Percentiles rank a stretch among this genome's conserved stretches.
phyloP scores from a whole-genome alignment of 2,329 filamentous ascomycete species.

The Onygena corvina region DNA sequence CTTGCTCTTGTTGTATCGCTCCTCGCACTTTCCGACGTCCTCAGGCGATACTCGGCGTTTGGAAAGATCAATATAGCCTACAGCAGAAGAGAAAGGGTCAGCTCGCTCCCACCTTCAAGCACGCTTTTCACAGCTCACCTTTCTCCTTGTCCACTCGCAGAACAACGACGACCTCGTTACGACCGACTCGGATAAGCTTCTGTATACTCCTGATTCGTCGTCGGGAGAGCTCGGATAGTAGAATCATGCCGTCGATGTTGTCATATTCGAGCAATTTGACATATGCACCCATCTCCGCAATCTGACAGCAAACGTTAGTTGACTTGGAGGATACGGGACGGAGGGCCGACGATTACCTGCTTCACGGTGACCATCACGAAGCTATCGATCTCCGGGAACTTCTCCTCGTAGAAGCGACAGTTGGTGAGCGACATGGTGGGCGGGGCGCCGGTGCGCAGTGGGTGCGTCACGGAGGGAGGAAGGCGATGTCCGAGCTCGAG shows the following conservation, averaged over 20 bases:
- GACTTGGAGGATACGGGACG: not conserved
- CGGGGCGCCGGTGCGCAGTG: constrained; percentile 3
- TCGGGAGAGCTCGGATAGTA: constrained; percentile 92
- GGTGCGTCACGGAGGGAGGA: not conserved
- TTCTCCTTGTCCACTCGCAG: constrained; percentile 99
- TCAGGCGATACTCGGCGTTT: constrained; percentile 96
- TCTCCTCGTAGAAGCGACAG: constrained; percentile 95
- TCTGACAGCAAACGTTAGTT: constrained; percentile 42
- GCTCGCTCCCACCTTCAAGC: constrained; percentile 15
- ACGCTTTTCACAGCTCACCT: constrained; percentile 46
- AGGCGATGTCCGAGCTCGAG: not conserved
- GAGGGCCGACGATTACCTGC: constrained; percentile 59
- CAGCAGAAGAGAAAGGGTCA: not conserved
- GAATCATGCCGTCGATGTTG: constrained; percentile 99
- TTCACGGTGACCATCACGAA: constrained; percentile 99
- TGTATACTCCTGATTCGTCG: constrained; percentile 98
- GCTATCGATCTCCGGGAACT: constrained; percentile 95
- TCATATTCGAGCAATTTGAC: constrained; percentile 99
- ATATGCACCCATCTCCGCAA: constrained; percentile 99
- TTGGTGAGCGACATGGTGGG: constrained; percentile 83
- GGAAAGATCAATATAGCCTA: constrained; percentile 92
- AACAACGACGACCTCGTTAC: constrained; percentile 97
- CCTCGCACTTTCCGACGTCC: constrained; percentile 96
- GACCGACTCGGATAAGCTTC: constrained; percentile 94
- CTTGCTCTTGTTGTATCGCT: constrained; percentile 99